Evolutionary conservation across 164 flowering plant genomes (phyloP).

Genomic region (Cinnamomum chago): DNA sequence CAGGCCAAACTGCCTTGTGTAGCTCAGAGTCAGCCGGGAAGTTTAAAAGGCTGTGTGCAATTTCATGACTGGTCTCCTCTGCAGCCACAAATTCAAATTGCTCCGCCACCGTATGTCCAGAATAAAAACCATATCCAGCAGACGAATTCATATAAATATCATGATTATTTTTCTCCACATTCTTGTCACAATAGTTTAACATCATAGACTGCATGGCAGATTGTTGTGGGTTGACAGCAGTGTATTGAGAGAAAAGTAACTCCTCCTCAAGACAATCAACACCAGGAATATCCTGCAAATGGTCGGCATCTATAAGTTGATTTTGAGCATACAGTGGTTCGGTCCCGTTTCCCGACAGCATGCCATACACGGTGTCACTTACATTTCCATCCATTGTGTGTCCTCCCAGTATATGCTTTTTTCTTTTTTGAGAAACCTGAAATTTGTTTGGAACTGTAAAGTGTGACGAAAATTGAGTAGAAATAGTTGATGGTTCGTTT

Average conservation of each 20-base stretch:
- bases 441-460: slow-evolving; percentile 18
- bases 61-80: slow-evolving; percentile 12
- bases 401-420: slow-evolving; percentile 5
- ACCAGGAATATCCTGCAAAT: slow-evolving; percentile 15
- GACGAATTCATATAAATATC: background rate
- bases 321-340: slow-evolving; percentile 13
- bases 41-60: slow-evolving; percentile 16
- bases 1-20: slow-evolving; percentile 46
- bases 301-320: slow-evolving; percentile 11
- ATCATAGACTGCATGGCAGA: slow-evolving; percentile 11
- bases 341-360: slow-evolving; percentile 5
- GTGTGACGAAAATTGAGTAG: slow-evolving; percentile 13
- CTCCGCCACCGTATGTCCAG: slow-evolving; percentile 18
- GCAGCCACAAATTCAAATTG: slow-evolving; percentile 10
- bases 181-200: background rate
- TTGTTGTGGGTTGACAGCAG: slow-evolving; percentile 6
- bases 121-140: slow-evolving; percentile 12
- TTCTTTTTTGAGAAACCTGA: slow-evolving; percentile 15
- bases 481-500: slow-evolving; percentile 10
- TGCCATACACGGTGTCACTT: slow-evolving; percentile 11
- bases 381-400: background rate
- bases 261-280: slow-evolving; percentile 29
- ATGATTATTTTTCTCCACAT: background rate
- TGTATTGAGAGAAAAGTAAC: slow-evolving; percentile 6
- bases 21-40: slow-evolving; percentile 47